Base-by-base conservation (phyloP, 1,284 basidiomycete genomes). In the Xanthoconium separans region DNA sequence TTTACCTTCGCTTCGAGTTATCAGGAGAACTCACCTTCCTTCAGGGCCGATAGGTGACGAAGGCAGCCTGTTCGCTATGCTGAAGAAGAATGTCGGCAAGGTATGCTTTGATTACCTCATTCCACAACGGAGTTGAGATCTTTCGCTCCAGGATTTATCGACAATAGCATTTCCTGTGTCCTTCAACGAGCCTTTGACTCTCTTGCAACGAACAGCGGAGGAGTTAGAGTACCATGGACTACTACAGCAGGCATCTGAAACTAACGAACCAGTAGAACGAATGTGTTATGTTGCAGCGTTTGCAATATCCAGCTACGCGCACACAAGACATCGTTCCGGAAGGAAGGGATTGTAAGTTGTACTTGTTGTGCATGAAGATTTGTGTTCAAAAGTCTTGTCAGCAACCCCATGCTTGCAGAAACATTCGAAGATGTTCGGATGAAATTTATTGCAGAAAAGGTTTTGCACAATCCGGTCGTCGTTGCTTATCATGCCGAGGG, bases 1-100 rank as follows among this genome's bases (percentile, higher is more conserved):
- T 33, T 48, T 58, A 22, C 57, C 54, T 50, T 52, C 61, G 61
- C 70, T 49, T 55, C 74, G 71, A 59, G 65, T 87, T 13, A 65
- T 73, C 18, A 77, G 86, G 56, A 77, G 92, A 58, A 84, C 79
- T 2, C 74, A 75, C 47, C 75, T 97, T 40, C 93, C 88, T 15
- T 80, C 80, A 29, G 77, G 77, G 10, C 76, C 81, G n/a, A 74
- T 87, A 16, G 86, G 83, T 2, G 91, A 95, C 55, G 94, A 97
- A 73, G 90, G 92, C 5, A 93, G 90, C 60, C 73, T 97, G 41
- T 92, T 96, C 63, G 75, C 86, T 2, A 85, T 96, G 54, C 73
- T 97, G 50, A 93, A 93, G 75, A 96, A 95, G 75, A 96, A 94
- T 65, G 89, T 97, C 46, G 93, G 93, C 53, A 95, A 94, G 77